Conservation (phyloP, 257 asterid genomes). For the Solanum dulcamara region DNA sequence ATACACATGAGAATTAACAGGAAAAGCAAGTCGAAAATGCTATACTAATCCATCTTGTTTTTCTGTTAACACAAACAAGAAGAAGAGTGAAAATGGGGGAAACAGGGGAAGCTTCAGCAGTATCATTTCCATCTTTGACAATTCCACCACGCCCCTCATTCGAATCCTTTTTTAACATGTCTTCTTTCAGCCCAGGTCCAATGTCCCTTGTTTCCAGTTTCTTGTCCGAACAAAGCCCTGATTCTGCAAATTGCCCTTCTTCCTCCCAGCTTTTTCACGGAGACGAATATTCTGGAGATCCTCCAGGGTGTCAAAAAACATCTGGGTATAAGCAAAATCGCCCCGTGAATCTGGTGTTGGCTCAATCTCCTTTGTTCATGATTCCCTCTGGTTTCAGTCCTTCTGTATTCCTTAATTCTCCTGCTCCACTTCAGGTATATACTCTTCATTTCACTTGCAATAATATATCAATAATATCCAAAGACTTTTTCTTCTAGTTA, state of each 20-base stretch:
- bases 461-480: not conserved
- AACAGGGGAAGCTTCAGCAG: conserved; percentile 15
- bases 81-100: conserved; percentile 21
- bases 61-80: not conserved
- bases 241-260: conserved; percentile 23
- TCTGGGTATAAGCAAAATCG: conserved; percentile 61
- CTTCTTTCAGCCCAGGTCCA: conserved; percentile 58
- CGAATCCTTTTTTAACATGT: conserved; percentile 36
- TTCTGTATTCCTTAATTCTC: conserved; percentile 76
- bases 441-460: not conserved
- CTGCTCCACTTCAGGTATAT: conserved; percentile 84
- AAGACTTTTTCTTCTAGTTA: not conserved
- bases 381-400: conserved; percentile 71
- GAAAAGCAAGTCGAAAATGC: not conserved
- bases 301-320: conserved; percentile 8
- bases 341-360: conserved; percentile 57
- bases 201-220: conserved; percentile 45
- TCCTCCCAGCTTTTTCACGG: conserved; percentile 85
- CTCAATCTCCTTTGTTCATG: conserved; percentile 64
- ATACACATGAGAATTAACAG: not conserved
- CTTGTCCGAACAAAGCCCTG: conserved; percentile 33
- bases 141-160: conserved; percentile 50
- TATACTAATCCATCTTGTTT: not conserved
- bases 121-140: conserved; percentile 32
- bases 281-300: not conserved